Evolutionary conservation across 306 rosid species (phyloP).

Genomic region (Vachellia collinsii): DNA sequence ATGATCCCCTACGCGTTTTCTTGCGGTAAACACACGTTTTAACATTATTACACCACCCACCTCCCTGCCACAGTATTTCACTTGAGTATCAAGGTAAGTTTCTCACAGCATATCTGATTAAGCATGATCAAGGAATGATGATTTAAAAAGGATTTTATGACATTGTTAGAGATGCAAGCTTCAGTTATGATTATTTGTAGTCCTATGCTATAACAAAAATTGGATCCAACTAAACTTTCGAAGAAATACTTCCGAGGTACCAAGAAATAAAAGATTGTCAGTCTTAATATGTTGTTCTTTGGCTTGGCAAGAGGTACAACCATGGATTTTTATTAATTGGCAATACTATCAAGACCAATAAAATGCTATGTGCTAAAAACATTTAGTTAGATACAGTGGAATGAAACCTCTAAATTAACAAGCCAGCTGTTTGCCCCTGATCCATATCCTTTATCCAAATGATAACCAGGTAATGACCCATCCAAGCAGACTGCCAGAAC

Average conservation of each 20-base stretch:
- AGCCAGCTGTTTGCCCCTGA: slow-evolving; percentile 92
- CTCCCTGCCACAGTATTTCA: slow-evolving; percentile 78
- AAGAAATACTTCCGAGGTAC: not conserved
- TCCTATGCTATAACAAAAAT: slow-evolving; percentile 3
- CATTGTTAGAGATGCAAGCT: slow-evolving; percentile 15
- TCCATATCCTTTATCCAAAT: slow-evolving; percentile 82
- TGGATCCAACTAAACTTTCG: slow-evolving; percentile 16
- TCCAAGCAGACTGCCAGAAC: slow-evolving; percentile 80
- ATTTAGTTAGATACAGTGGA: slow-evolving; percentile 15
- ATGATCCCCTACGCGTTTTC: slow-evolving; percentile 78
- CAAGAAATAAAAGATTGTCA: not conserved
- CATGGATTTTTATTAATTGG: not conserved
- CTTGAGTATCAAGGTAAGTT: slow-evolving; percentile 13
- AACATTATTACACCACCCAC: slow-evolving; percentile 91
- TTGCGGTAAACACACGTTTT: slow-evolving; percentile 88
- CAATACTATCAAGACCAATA: not conserved
- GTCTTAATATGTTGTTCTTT: not conserved
- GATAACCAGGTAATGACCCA: slow-evolving; percentile 95
- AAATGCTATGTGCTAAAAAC: not conserved
- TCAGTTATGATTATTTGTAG: slow-evolving; percentile 5
- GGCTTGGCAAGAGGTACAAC: not conserved
- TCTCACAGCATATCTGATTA: not conserved
- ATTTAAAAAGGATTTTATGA: not conserved
- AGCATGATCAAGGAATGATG: slow-evolving; percentile 16
- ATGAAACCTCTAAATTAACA: slow-evolving; percentile 89